phyloP scores from a whole-genome alignment of 306 rosid species.

The barrel medic (Medicago truncatula) region MtrunA17r5.0-ANR NC_053047.1:36802501-36803000 shows the following conservation, averaged over 20 bases:
- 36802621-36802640: neutral
- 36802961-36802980: no score
- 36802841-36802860: neutral
- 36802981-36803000: no score
- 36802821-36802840: constrained; percentile 62
- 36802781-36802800: constrained; percentile 62
- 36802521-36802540: neutral
- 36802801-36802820: constrained; percentile 58
- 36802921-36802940: no score
- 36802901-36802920: neutral
- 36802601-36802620: neutral
- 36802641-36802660: neutral
- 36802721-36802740: neutral
- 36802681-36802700: neutral
- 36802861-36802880: neutral
- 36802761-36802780: constrained; percentile 53
- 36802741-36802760: constrained; percentile 43
- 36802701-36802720: constrained; percentile 9
- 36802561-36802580: neutral
- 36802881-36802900: neutral
- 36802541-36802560: neutral
- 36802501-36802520: neutral
- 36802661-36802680: neutral
- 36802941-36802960: no score
- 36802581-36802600: neutral